phyloP scores from a whole-genome alignment of 2,329 filamentous ascomycete genomes.

The Trichophyton verrucosum region DNA sequence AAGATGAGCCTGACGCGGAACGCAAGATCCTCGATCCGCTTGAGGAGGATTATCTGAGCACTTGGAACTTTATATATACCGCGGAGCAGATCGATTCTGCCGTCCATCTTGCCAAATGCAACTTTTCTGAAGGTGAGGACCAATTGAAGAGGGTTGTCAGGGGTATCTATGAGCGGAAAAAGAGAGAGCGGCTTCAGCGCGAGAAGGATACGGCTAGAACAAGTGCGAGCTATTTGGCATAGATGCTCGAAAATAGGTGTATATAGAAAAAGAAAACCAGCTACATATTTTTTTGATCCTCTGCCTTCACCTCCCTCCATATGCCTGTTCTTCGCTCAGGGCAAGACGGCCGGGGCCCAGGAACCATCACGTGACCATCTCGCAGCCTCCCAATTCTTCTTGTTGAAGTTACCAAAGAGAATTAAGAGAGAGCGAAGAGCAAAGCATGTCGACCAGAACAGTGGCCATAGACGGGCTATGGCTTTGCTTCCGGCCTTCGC shows the following conservation, averaged over 20 bases:
- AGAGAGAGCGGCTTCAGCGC: conserved; percentile 45
- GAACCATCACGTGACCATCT: background rate
- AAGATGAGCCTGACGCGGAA: conserved; percentile 12
- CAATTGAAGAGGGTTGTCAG: conserved; percentile 66
- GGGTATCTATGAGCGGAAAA: conserved; percentile 90
- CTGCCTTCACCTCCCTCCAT: background rate
- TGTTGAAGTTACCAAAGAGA: background rate
- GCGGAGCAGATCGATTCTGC: conserved; percentile 80
- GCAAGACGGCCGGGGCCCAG: background rate
- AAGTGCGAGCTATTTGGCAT: background rate
- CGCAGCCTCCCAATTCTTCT: no score
- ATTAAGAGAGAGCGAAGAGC: background rate
- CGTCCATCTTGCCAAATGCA: conserved; percentile 67
- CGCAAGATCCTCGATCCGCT: conserved; percentile 66
- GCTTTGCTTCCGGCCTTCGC: conserved; percentile 31
- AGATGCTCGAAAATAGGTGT: background rate
- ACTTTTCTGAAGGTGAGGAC: conserved; percentile 71
- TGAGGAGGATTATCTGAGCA: conserved; percentile 74
- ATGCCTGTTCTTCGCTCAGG: no score
- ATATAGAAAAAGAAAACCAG: background rate
- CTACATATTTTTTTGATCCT: background rate
- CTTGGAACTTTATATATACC: conserved; percentile 97
- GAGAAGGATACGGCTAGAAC: conserved; percentile 12
- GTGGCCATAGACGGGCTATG: conserved; percentile 29
- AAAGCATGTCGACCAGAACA: conserved; percentile 20